Conservation (phyloP, 106 monocot species). For the Cymbidium sinense region DNA sequence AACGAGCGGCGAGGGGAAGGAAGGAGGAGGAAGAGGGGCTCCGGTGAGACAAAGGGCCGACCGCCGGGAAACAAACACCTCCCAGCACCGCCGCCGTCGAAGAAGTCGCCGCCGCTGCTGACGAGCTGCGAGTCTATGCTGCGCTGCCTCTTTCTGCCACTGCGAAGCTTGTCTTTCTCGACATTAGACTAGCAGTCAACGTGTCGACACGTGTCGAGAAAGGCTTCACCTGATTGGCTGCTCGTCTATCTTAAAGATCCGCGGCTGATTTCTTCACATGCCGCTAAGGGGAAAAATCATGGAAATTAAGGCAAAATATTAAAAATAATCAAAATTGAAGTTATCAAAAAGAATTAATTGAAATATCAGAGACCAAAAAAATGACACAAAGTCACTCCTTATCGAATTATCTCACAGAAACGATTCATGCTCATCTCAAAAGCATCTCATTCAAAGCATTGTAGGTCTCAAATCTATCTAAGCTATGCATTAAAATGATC, state of each 20-base stretch:
- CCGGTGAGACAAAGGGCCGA: not conserved
- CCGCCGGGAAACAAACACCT: slow-evolving; percentile 16
- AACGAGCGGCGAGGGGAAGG: slow-evolving; percentile 3
- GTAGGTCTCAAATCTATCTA: too few relatives aligned
- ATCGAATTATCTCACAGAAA: too few relatives aligned
- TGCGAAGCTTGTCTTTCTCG: not conserved
- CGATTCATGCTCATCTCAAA: too few relatives aligned
- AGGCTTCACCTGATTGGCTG: not conserved
- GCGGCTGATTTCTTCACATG: not conserved
- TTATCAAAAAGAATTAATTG: too few relatives aligned
- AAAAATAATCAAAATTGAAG: too few relatives aligned
- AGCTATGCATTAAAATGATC: too few relatives aligned
- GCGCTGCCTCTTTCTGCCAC: not conserved
- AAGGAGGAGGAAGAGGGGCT: not conserved
- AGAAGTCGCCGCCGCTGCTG: slow-evolving; percentile 9
- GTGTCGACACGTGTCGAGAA: not conserved
- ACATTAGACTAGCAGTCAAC: too few relatives aligned
- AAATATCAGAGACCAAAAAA: too few relatives aligned
- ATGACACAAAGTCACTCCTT: too few relatives aligned
- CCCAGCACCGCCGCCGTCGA: slow-evolving; percentile 17
- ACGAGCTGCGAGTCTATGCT: slow-evolving; percentile 3
- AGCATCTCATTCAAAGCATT: too few relatives aligned
- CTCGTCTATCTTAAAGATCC: not conserved
- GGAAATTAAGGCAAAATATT: too few relatives aligned
- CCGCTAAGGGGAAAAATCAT: too few relatives aligned